Conservation (phyloP, 345 rosid species). For the Viola odorata region DNA sequence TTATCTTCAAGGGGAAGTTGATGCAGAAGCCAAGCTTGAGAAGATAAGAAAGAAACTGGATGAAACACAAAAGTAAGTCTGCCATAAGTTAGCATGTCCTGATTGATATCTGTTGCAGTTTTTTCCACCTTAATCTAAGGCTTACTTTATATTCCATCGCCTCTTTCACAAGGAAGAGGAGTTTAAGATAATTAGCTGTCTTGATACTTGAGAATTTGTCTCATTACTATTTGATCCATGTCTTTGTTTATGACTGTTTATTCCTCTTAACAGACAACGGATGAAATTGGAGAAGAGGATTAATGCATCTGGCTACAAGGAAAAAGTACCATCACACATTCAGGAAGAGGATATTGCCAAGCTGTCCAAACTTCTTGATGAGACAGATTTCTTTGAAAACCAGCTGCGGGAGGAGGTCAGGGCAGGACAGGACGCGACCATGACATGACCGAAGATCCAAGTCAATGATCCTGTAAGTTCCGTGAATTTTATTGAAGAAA, state of each 20-base stretch:
- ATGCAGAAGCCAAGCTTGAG: constrained; percentile 55
- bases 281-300: constrained; percentile 72
- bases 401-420: constrained; percentile 40
- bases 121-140: background rate
- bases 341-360: constrained; percentile 55
- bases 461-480: no score
- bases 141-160: background rate
- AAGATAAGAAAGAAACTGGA: constrained; percentile 64
- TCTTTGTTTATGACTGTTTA: background rate
- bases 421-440: no score
- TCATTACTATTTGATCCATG: background rate
- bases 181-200: background rate
- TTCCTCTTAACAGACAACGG: constrained; percentile 48
- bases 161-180: background rate
- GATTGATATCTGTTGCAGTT: background rate
- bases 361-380: constrained; percentile 56
- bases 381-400: constrained; percentile 54
- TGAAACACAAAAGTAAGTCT: constrained; percentile 60
- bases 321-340: constrained; percentile 62
- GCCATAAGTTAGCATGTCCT: background rate
- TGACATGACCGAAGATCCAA: no score
- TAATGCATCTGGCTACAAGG: constrained; percentile 55
- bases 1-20: constrained; percentile 71
- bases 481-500: no score
- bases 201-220: background rate